A percentile compares a stretch with the other conserved stretches of the same genome.
Evolutionary conservation across 495 filamentous ascomycete genomes (phyloP).

Genomic region (Daldinia caldariorum): DNA sequence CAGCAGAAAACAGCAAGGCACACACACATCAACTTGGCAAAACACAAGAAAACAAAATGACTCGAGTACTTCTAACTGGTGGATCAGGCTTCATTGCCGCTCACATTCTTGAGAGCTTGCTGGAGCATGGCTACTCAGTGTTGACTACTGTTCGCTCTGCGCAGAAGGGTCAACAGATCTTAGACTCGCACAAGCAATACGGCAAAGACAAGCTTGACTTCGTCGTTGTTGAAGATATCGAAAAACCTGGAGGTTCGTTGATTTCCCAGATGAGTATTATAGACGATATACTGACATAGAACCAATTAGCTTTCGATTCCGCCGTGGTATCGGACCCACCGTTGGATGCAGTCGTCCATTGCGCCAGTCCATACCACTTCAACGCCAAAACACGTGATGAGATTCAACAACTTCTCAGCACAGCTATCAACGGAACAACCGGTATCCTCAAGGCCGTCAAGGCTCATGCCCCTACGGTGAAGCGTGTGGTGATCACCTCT

Average conservation of each 20-base stretch:
- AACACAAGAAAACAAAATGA: not conserved
- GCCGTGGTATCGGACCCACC: slow-evolving; percentile 1
- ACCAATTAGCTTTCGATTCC: not conserved
- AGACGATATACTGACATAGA: not conserved
- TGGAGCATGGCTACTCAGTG: not conserved
- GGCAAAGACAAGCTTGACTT: slow-evolving; percentile 1
- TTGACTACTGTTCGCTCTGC: slow-evolving; percentile 1
- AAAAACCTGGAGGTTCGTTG: not conserved
- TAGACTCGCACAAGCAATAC: not conserved
- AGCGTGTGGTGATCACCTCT: slow-evolving; percentile 2
- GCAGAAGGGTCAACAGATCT: not conserved
- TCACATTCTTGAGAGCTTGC: slow-evolving; percentile 1
- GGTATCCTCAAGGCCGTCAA: slow-evolving; percentile 1
- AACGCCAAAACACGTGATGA: slow-evolving; percentile 9
- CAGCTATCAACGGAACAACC: not conserved
- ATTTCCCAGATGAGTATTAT: not conserved
- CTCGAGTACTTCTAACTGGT: slow-evolving; percentile 1
- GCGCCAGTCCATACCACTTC: not conserved
- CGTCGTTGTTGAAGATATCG: slow-evolving; percentile 4
- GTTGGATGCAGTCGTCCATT: not conserved
- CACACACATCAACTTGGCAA: not conserved
- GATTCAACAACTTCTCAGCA: not conserved
- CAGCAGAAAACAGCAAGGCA: not conserved
- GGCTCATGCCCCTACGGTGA: not conserved
- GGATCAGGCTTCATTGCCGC: slow-evolving; percentile 1